phyloP scores from a whole-genome alignment of 108 stramenopile species.

The Nitzschia sp. region DNA sequence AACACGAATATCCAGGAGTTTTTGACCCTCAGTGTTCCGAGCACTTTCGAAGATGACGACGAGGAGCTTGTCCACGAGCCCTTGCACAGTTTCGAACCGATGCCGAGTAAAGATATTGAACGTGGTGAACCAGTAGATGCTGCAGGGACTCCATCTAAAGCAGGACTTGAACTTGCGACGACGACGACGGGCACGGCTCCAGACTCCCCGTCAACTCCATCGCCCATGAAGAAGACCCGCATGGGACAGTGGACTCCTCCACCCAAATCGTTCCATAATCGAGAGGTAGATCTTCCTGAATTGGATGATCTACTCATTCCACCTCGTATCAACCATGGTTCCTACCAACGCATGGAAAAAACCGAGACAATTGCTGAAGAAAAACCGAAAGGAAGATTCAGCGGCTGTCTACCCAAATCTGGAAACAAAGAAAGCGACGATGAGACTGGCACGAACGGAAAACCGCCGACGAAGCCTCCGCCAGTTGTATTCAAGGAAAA shows the following conservation, averaged over 20 bases:
- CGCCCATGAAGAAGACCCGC: slow-evolving; percentile 21
- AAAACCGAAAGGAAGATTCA: slow-evolving; percentile 3
- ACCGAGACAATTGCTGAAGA: not conserved
- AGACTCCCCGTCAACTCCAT: not conserved
- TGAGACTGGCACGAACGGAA: slow-evolving; percentile 12
- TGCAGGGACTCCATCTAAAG: slow-evolving; percentile 1
- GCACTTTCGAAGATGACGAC: slow-evolving; percentile 3
- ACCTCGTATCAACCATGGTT: not conserved
- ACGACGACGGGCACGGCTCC: not conserved
- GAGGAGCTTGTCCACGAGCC: slow-evolving; percentile 2
- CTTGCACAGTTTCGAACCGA: not conserved
- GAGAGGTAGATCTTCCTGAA: not conserved
- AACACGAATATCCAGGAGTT: slow-evolving; percentile 14
- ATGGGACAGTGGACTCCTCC: slow-evolving; percentile 65
- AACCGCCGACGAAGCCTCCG: slow-evolving; percentile 48
- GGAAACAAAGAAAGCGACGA: slow-evolving; percentile 18
- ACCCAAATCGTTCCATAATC: not conserved
- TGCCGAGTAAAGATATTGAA: slow-evolving; percentile 28
- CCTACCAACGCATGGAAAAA: not conserved
- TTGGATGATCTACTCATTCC: slow-evolving; percentile 15
- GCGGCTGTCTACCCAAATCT: slow-evolving; percentile 2
- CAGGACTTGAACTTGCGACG: not conserved
- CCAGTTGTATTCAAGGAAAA: slow-evolving; percentile 93
- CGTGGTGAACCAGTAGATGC: slow-evolving; percentile 2
- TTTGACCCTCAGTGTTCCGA: slow-evolving; percentile 11